Percentiles rank a stretch among this genome's conserved stretches.
Conservation (phyloP, 1,139 yeast genomes). For the Meyerozyma guilliermondii region DNA sequence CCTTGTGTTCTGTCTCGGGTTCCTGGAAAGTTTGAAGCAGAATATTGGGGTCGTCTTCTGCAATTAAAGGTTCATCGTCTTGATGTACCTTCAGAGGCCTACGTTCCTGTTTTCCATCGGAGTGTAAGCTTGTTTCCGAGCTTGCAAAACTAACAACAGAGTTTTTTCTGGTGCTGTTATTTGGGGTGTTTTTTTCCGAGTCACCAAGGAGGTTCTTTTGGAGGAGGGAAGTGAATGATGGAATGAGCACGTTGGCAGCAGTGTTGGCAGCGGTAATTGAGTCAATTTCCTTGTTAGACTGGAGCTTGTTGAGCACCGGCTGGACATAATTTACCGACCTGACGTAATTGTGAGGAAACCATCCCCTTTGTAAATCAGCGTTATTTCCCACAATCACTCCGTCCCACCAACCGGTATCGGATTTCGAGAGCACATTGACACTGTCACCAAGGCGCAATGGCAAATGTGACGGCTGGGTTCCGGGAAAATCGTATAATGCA, state of each 20-base stretch:
- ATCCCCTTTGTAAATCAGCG: constrained; percentile 54
- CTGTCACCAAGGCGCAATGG: constrained; percentile 48
- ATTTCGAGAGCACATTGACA: constrained; percentile 45
- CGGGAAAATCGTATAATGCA: constrained; percentile 48
- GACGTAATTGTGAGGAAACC: constrained; percentile 68
- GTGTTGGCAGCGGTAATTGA: constrained; percentile 46
- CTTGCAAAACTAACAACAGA: constrained; percentile 47
- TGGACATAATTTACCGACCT: constrained; percentile 45
- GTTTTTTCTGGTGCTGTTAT: constrained; percentile 36
- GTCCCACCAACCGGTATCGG: constrained; percentile 74
- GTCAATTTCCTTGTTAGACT: constrained; percentile 39
- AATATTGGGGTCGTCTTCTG: background rate
- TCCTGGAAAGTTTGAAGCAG: background rate
- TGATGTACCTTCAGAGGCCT: background rate
- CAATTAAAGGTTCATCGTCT: background rate
- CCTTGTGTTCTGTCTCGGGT: background rate
- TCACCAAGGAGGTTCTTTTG: constrained; percentile 32
- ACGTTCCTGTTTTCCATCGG: constrained; percentile 3
- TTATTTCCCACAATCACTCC: constrained; percentile 45
- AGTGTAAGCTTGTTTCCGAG: constrained; percentile 29
- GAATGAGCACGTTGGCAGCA: constrained; percentile 45
- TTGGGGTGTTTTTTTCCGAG: constrained; percentile 25
- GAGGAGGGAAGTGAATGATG: constrained; percentile 36
- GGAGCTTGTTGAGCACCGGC: constrained; percentile 38
- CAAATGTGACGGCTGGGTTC: constrained; percentile 41